Evolutionary conservation across 2,329 filamentous ascomycete species (phyloP), one percentile per base, ranked within the genome.

Genomic region (Fusarium fujikuroi): DNA sequence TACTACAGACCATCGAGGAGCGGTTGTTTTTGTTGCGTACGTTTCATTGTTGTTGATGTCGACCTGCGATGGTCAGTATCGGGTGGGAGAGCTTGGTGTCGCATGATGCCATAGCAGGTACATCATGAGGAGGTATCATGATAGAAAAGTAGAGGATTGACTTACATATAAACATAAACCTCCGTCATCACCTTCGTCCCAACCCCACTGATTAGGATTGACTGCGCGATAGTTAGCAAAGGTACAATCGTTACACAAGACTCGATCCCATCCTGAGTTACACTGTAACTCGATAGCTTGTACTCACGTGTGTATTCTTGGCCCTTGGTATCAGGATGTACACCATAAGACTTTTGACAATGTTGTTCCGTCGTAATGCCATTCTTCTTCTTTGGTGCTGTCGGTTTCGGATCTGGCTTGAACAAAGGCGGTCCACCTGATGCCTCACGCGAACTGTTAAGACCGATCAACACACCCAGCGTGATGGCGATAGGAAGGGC

Each of bases 201-300:
- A 83, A 72, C 85, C 86, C 87, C 87, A 89, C 79, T 88, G 87
- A 72, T 89, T 89, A 52, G 87, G 87, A 74, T 89, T 88, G 62
- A 88, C 87, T 88, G 64, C 87, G 63, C 47, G 58, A 47, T 39
- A 56, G 63, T 76, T 49, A 78, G 76, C 42, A 40, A 28, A 12
- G 32, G 23, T 21, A 28, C 36, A 36, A 52, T 43, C 25, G 58
- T 65, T 32, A 46, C 54, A 64, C 69, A 54, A 58, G 52, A 60
- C 47, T 37, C 8, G 47, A 37, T 50, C 39, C 18, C 16, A 60
- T 32, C 50, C 46, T 19, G 39, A 58, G 52, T 43, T 52, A 39
- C 57, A 59, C 19, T 0, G 5, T 28, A 44, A 56, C 28, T 54
- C 50, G 25, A 42, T 10, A 46, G 36, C 44, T 23, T 28, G 42